These are phyloP conservation scores for Leishmania mexicana DNA, from an alignment of 208 protist genomes.

Conservation along the genomic window DNA sequence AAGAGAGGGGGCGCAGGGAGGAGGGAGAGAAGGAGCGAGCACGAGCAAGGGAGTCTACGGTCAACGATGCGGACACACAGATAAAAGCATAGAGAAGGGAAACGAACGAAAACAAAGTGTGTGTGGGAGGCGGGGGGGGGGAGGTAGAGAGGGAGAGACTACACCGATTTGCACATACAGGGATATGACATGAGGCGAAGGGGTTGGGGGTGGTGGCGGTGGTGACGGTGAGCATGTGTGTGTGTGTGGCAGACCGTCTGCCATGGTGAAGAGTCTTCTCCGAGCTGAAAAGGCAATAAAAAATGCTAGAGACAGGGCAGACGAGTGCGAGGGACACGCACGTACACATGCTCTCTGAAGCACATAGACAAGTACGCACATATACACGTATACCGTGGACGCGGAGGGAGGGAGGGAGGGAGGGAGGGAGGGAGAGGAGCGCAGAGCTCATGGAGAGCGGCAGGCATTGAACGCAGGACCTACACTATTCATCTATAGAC, in stretches of 20 bases:
- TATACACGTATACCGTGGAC: background rate
- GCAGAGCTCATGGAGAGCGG: background rate
- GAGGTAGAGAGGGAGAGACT: no score
- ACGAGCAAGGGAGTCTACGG: background rate
- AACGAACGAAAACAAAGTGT: background rate
- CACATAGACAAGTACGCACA: background rate
- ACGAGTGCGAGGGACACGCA: background rate
- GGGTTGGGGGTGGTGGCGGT: no score
- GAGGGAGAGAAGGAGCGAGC: background rate
- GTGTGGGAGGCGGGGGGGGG: no score
- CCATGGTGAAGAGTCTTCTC: no score
- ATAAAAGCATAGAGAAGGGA: slow-evolving; percentile 12
- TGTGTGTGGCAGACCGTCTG: no score
- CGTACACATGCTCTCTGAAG: background rate
- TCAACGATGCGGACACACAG: background rate
- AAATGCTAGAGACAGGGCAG: background rate
- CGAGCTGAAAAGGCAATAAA: background rate
- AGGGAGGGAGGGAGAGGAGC: no score
- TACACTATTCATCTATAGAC: background rate
- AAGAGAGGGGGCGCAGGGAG: background rate
- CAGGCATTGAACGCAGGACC: background rate
- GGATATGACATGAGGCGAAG: no score
- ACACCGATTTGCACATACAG: no score
- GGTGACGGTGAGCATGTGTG: no score
- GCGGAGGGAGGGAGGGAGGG: no score